Evolutionary conservation across 2,329 filamentous ascomycete genomes (phyloP).

Genomic region (Elsinoe necatrix): DNA sequence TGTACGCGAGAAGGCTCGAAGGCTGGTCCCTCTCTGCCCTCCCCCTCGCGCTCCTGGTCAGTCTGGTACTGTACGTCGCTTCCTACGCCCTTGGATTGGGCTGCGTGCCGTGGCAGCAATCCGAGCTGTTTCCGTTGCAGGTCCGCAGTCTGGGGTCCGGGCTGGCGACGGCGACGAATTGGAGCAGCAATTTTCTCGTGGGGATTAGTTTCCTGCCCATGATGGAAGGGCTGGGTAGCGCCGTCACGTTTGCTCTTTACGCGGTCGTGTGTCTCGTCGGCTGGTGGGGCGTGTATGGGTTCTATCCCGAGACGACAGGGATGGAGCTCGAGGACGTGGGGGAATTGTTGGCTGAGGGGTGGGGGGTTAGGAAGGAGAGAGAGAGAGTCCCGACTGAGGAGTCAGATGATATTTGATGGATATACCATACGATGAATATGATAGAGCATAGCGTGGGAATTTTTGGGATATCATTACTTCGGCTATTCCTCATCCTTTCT

Average conservation of each 20-base stretch:
- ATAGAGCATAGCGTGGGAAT: neutral
- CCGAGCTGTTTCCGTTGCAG: slow-evolving; percentile 69
- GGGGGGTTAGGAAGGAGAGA: slow-evolving; percentile 44
- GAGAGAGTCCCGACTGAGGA: slow-evolving; percentile 2
- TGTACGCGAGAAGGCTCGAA: neutral
- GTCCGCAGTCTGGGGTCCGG: slow-evolving; percentile 66
- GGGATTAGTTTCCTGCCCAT: slow-evolving; percentile 82
- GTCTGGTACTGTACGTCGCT: slow-evolving; percentile 76
- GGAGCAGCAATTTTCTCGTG: slow-evolving; percentile 77
- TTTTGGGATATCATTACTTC: neutral
- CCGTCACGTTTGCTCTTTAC: slow-evolving; percentile 76
- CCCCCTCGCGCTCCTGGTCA: slow-evolving; percentile 54
- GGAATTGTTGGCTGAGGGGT: slow-evolving; percentile 59
- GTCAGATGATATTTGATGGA: neutral
- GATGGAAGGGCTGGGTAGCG: slow-evolving; percentile 66
- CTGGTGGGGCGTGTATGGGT: slow-evolving; percentile 59
- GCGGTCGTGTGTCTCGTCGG: slow-evolving; percentile 59
- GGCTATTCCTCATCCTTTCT: neutral
- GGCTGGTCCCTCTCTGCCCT: slow-evolving; percentile 1
- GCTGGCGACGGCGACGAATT: slow-evolving; percentile 72
- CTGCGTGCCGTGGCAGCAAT: slow-evolving; percentile 94
- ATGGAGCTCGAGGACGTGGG: slow-evolving; percentile 73
- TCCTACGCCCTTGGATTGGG: slow-evolving; percentile 81
- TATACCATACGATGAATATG: neutral
- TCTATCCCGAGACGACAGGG: slow-evolving; percentile 81